Evolutionary conservation across 345 rosid species (phyloP).

Genomic region (Lepidium aucheri): DNA sequence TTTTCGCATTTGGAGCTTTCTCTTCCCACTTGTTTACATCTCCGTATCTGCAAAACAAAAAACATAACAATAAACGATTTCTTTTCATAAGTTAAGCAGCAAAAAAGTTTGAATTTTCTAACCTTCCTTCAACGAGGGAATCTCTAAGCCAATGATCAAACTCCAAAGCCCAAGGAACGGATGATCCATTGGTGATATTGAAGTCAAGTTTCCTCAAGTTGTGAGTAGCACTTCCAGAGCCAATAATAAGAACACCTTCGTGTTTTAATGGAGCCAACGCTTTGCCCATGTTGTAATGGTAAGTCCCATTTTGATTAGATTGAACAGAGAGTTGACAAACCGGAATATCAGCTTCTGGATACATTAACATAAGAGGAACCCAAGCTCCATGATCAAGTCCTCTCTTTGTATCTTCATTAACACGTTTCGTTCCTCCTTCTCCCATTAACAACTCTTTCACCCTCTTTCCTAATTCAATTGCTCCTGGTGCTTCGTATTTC

Average conservation of each 20-base stretch:
- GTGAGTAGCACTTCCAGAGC: constrained; percentile 80
- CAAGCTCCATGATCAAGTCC: constrained; percentile 98
- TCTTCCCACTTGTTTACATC: constrained; percentile 63
- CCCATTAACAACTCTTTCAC: constrained; percentile 59
- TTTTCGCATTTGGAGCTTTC: constrained; percentile 67
- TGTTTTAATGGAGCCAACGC: constrained; percentile 75
- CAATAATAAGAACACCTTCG: constrained; percentile 81
- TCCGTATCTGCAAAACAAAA: constrained; percentile 37
- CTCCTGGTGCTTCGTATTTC: constrained; percentile 87
- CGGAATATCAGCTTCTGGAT: constrained; percentile 79
- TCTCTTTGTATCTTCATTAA: constrained; percentile 52
- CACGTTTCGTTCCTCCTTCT: constrained; percentile 41
- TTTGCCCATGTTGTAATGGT: constrained; percentile 85
- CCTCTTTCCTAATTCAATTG: constrained; percentile 64
- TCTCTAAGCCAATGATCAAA: constrained; percentile 86
- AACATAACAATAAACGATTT: not conserved
- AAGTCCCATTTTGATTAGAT: constrained; percentile 36
- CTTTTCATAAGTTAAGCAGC: not conserved
- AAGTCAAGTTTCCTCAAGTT: constrained; percentile 47
- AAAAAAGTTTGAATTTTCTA: constrained; percentile 11
- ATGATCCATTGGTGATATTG: not conserved
- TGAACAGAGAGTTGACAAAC: constrained; percentile 88
- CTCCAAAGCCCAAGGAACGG: constrained; percentile 61
- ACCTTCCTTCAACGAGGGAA: constrained; percentile 84
- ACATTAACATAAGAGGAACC: constrained; percentile 93